Evolutionary conservation across 1,284 basidiomycete species (phyloP).

Genomic region (Ganoderma resinaceum): DNA sequence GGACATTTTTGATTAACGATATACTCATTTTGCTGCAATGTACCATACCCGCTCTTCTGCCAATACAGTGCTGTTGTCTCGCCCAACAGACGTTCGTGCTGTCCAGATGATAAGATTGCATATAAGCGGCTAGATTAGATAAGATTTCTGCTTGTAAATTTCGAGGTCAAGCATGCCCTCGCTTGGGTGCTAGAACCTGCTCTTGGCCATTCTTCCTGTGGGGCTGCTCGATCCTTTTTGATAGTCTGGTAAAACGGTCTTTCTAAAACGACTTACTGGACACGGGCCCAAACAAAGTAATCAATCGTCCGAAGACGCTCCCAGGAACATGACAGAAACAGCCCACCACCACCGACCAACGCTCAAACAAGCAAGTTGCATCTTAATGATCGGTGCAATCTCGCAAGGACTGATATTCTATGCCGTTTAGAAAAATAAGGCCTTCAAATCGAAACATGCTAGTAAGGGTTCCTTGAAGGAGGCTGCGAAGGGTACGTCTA

Average conservation of each 20-base stretch:
- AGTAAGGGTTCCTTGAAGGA: conserved; percentile 85
- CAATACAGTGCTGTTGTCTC: neutral
- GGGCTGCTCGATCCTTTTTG: neutral
- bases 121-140: conserved; percentile 9
- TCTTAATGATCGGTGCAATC: conserved; percentile 5
- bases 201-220: neutral
- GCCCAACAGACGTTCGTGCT: neutral
- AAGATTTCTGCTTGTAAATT: conserved; percentile 14
- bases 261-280: neutral
- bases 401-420: neutral
- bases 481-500: conserved; percentile 74
- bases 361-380: conserved; percentile 78
- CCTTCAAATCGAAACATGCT: conserved; percentile 90
- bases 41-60: neutral
- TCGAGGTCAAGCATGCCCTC: neutral
- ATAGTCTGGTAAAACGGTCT: neutral
- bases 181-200: neutral
- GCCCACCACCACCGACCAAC: conserved; percentile 75
- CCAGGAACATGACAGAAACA: conserved; percentile 23
- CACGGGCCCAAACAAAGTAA: neutral
- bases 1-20: neutral
- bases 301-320: neutral
- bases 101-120: conserved; percentile 5
- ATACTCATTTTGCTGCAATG: neutral
- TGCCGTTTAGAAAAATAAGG: conserved; percentile 78